Conservation (phyloP, 306 rosid genomes). For the Alnus glutinosa region DNA sequence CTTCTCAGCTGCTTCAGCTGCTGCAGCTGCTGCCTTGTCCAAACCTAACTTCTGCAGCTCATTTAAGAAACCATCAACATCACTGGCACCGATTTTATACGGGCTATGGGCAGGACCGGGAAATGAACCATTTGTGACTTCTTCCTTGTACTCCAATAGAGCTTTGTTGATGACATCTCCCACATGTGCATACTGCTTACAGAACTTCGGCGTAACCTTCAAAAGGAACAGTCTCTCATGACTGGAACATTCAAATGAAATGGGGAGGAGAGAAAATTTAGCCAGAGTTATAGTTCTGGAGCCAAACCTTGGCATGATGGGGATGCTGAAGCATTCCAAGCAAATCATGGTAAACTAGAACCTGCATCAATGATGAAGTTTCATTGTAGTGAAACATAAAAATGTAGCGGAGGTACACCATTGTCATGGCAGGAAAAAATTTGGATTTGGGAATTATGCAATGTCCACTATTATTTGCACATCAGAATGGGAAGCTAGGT, state of each 20-base stretch:
- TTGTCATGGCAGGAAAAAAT: not conserved
- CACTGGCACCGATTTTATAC: slow-evolving; percentile 59
- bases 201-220: slow-evolving; percentile 90
- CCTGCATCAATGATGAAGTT: slow-evolving; percentile 46
- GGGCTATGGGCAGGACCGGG: slow-evolving; percentile 56
- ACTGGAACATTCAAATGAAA: slow-evolving; percentile 9
- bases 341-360: slow-evolving; percentile 89
- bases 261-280: slow-evolving; percentile 9
- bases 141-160: slow-evolving; percentile 70
- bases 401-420: not conserved
- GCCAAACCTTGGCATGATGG: slow-evolving; percentile 86
- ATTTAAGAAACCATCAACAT: slow-evolving; percentile 50
- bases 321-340: slow-evolving; percentile 98
- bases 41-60: slow-evolving; percentile 73
- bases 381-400: slow-evolving; percentile 7
- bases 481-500: not conserved
- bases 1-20: slow-evolving; percentile 36
- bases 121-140: slow-evolving; percentile 67
- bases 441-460: not conserved
- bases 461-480: not conserved
- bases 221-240: slow-evolving; percentile 18
- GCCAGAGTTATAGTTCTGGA: not conserved
- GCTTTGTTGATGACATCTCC: slow-evolving; percentile 80
- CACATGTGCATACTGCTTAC: slow-evolving; percentile 73
- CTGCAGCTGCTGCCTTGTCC: slow-evolving; percentile 53